phyloP scores from a whole-genome alignment of 768 basidiomycete genomes.

The Mycena amicta region DNA sequence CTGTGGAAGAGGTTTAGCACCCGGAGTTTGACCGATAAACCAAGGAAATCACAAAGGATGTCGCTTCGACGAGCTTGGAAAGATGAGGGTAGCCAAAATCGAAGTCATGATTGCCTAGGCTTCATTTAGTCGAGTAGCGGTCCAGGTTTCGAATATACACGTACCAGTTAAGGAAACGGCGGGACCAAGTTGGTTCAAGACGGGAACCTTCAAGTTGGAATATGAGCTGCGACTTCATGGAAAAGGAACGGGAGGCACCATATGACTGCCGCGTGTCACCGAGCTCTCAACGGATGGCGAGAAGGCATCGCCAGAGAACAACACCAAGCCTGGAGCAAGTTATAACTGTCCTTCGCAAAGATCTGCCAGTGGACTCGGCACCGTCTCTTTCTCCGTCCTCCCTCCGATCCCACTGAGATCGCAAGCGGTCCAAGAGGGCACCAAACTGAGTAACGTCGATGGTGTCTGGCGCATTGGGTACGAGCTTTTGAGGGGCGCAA shows the following conservation, averaged over 20 bases:
- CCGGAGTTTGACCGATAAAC: constrained; percentile 3
- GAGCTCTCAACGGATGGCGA: constrained; percentile 86
- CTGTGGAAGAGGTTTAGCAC: constrained; percentile 36
- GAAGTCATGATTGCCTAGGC: constrained; percentile 89
- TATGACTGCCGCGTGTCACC: constrained; percentile 88
- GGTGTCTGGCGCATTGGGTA: constrained; percentile 53
- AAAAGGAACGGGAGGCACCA: no score
- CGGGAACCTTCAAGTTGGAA: constrained; percentile 63
- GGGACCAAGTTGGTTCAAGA: constrained; percentile 79
- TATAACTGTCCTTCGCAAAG: no score
- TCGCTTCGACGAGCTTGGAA: constrained; percentile 68
- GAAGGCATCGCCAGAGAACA: constrained; percentile 92
- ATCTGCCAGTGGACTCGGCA: no score
- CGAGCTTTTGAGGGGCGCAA: constrained; percentile 72
- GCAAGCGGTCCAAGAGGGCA: constrained; percentile 64
- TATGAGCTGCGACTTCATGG: neutral
- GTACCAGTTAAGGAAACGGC: constrained; percentile 80
- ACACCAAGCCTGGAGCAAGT: constrained; percentile 58
- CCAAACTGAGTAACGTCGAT: constrained; percentile 88
- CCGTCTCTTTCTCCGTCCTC: no score
- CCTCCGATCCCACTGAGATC: no score
- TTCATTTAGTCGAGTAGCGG: neutral
- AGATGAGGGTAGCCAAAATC: constrained; percentile 80
- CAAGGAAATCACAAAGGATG: constrained; percentile 62
- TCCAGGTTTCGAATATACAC: constrained; percentile 28